Percentiles rank a stretch among this genome's conserved stretches.
These are phyloP conservation scores for Xylaria sp. DNA, from an alignment of 2,329 filamentous ascomycete species.

Conservation along the genomic window DNA sequence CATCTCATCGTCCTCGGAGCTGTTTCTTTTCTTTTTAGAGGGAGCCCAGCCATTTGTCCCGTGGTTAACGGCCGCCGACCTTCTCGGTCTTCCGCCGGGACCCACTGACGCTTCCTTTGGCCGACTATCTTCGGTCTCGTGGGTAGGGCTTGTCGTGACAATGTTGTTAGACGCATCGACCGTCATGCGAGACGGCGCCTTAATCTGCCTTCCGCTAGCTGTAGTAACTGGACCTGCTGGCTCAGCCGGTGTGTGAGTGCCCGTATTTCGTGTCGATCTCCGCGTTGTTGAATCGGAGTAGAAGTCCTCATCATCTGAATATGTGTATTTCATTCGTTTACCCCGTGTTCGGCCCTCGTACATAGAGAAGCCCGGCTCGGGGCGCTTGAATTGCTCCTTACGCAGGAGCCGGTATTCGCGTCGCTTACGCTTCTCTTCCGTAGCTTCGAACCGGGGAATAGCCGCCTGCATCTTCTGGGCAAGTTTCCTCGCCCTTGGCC, in stretches of 20 bases:
- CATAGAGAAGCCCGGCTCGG: slow-evolving; percentile 88
- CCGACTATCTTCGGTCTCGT: slow-evolving; percentile 47
- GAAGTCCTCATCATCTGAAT: slow-evolving; percentile 85
- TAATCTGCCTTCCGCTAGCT: slow-evolving; percentile 87
- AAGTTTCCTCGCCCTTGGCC: slow-evolving; percentile 81
- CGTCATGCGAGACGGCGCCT: slow-evolving; percentile 73
- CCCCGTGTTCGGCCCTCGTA: slow-evolving; percentile 97
- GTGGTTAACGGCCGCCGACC: slow-evolving; percentile 62
- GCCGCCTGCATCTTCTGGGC: slow-evolving; percentile 81
- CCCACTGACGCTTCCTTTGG: slow-evolving; percentile 56
- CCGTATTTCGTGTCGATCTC: slow-evolving; percentile 79
- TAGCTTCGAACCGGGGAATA: slow-evolving; percentile 89
- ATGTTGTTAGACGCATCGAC: slow-evolving; percentile 65
- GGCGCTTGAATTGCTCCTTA: slow-evolving; percentile 86
- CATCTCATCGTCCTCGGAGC: slow-evolving; percentile 65
- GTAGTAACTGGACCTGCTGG: slow-evolving; percentile 73
- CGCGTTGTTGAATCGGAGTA: slow-evolving; percentile 72
- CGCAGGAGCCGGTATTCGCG: slow-evolving; percentile 90
- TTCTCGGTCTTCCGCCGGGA: slow-evolving; percentile 60
- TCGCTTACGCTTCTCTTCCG: slow-evolving; percentile 94
- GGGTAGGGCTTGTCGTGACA: slow-evolving; percentile 56
- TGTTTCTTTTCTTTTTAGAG: slow-evolving; percentile 62
- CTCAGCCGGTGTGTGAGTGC: slow-evolving; percentile 78
- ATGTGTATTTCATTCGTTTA: slow-evolving; percentile 97
- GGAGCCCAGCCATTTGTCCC: slow-evolving; percentile 61